Conservation (phyloP, 2,329 filamentous ascomycete species). For the Sporothrix euskadiensis region DNA sequence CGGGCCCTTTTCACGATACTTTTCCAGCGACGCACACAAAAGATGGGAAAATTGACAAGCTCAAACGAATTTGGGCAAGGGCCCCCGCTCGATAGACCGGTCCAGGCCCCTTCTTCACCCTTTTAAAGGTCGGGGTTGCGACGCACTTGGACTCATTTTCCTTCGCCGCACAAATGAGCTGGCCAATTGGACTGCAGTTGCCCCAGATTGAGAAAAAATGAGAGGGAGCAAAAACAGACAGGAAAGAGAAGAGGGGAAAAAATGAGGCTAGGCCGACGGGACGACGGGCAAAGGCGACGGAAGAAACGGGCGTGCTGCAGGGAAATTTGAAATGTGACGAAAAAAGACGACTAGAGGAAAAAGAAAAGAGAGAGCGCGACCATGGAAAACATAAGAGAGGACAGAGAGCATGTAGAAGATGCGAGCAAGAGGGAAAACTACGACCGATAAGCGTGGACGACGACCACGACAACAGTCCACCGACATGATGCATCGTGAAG, state of each 20-base stretch:
- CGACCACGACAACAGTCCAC: neutral
- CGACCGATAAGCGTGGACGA: neutral
- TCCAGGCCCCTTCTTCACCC: neutral
- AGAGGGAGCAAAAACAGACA: neutral
- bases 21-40: neutral
- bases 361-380: neutral
- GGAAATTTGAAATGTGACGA: neutral
- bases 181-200: neutral
- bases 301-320: neutral
- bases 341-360: neutral
- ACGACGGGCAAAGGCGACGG: neutral
- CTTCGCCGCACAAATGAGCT: neutral
- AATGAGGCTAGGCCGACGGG: neutral
- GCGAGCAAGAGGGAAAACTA: constrained; percentile 11
- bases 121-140: neutral
- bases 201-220: neutral
- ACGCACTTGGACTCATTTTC: neutral
- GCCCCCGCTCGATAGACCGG: constrained; percentile 18
- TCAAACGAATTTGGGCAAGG: neutral
- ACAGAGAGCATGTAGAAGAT: neutral
- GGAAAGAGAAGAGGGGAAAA: neutral
- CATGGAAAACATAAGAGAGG: neutral
- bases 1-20: constrained; percentile 1
- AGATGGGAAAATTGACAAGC: neutral
- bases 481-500: constrained; percentile 14